Base-by-base conservation (phyloP, 345 rosid species). In the Corchorus olitorius region DNA sequence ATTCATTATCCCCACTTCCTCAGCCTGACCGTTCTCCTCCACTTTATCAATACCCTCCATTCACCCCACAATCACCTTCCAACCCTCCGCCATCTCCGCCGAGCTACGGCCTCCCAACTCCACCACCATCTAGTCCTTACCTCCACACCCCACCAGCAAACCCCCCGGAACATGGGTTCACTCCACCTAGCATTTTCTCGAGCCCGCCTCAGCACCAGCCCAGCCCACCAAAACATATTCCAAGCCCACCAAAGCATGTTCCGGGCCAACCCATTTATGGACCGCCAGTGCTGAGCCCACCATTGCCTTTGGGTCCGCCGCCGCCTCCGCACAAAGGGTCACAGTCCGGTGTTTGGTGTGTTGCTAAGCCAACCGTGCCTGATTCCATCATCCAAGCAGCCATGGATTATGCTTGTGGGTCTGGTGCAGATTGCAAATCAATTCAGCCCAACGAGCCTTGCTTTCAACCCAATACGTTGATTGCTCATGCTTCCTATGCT, bases 321-420 rank as follows among this genome's bases (percentile, higher is more conserved):
- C 65, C 78, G 0, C 84, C 85, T 3, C 86, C 77, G 0, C 79
- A 54, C 9, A 78, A 53, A 54, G 27, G 41, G 54, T 75, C 85
- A 2, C 55, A 34, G n/a, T 55, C 13, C 33, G 75, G 59, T 0
- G 63, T 69, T 3, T 87, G 90, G 90, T 87, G 90, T 45, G 88
- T 87, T 34, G 87, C 87, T 3, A 87, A 85, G 77, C 88, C 84
- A 0, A 49, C 85, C 0, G 88, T 85, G 62, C 84, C 86, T 0
- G 84, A 83, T 35, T 8, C 81, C 0, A 73, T 76, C 15, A 54
- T 87, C 15, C 87, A 87, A 72, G 83, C 48, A 34, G 88, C 84
- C 0, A 58, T 87, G 84, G 88, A 87, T 35, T 87, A 87, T 22
- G 90, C 90, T 14, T 87, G 90, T 72, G 88, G 90, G 46, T 70